Percentiles rank a stretch among this genome's conserved stretches.
phyloP scores from a whole-genome alignment of 768 basidiomycete species.

The Vararia minispora region DNA sequence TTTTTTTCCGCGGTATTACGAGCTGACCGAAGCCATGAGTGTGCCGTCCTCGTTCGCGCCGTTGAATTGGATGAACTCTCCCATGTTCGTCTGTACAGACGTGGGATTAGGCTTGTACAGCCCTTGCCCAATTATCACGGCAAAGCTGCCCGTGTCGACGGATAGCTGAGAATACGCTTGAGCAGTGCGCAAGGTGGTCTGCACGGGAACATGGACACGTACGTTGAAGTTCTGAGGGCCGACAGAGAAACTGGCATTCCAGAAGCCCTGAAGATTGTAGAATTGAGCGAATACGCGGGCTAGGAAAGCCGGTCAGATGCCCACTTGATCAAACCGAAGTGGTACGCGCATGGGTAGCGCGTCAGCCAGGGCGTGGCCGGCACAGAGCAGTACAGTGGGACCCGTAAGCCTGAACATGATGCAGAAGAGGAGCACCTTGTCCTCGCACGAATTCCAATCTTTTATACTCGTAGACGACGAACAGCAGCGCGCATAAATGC shows the following conservation, averaged over 20 bases:
- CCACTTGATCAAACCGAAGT: too few species aligned
- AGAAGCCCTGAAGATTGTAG: conserved; percentile 6
- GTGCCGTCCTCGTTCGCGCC: conserved; percentile 8
- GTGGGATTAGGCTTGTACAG: conserved; percentile 6
- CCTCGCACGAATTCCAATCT: too few species aligned
- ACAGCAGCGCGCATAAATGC: too few species aligned
- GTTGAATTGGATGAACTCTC: conserved; percentile 12
- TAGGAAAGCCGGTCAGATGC: too few species aligned
- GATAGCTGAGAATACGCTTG: background rate
- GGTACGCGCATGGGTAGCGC: too few species aligned
- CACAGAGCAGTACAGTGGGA: too few species aligned
- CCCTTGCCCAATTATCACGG: conserved; percentile 6
- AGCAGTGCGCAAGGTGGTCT: background rate
- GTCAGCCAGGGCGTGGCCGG: too few species aligned
- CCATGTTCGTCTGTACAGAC: conserved; percentile 8
- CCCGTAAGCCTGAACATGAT: too few species aligned
- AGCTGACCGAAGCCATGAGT: conserved; percentile 1
- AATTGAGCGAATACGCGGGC: too few species aligned
- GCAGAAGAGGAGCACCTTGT: too few species aligned
- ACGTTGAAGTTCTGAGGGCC: conserved; percentile 7
- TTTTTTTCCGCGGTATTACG: background rate
- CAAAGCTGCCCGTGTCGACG: conserved; percentile 11
- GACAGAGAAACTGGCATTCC: conserved; percentile 5
- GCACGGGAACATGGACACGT: background rate
- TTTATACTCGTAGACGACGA: too few species aligned